These are phyloP conservation scores for Coemansia sp. DNA, from an alignment of 192 early-diverging fungal species.

Conservation along the genomic window DNA sequence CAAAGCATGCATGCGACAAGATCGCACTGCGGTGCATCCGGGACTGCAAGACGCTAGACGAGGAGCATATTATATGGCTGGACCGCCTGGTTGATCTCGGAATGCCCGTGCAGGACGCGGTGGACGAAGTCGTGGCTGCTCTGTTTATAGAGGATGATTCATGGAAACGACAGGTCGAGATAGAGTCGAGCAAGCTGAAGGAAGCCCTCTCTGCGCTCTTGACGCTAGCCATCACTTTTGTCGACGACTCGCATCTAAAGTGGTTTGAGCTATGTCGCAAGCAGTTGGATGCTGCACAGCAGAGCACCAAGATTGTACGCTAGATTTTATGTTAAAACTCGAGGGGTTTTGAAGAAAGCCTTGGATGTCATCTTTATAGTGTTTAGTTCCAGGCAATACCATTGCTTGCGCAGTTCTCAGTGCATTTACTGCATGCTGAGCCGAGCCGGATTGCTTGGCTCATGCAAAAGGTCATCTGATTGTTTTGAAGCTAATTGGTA, in stretches of 20 bases:
- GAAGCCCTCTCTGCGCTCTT: constrained; percentile 20
- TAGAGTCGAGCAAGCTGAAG: constrained; percentile 24
- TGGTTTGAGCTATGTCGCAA: constrained; percentile 51
- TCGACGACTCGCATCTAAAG: constrained; percentile 46
- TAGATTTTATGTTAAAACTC: constrained; percentile 4
- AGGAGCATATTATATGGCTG: constrained; percentile 45
- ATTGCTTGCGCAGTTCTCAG: too few relatives aligned
- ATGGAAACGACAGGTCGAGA: constrained; percentile 19
- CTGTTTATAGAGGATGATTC: constrained; percentile 32
- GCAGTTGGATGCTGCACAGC: constrained; percentile 26
- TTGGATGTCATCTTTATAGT: too few relatives aligned
- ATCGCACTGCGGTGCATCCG: constrained; percentile 50
- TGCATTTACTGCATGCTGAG: too few relatives aligned
- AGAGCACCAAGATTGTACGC: constrained; percentile 23
- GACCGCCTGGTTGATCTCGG: constrained; percentile 51
- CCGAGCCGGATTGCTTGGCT: too few relatives aligned
- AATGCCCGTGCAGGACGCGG: constrained; percentile 22
- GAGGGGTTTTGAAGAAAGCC: too few relatives aligned
- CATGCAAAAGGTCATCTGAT: neutral
- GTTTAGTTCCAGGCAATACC: too few relatives aligned
- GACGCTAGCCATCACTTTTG: constrained; percentile 53
- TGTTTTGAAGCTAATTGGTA: neutral
- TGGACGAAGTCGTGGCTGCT: constrained; percentile 38
- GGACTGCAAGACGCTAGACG: constrained; percentile 38
- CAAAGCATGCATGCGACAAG: constrained; percentile 46